Base-by-base conservation (phyloP, 371 early-diverging fungal species). In the Batkoa obscura region DNA sequence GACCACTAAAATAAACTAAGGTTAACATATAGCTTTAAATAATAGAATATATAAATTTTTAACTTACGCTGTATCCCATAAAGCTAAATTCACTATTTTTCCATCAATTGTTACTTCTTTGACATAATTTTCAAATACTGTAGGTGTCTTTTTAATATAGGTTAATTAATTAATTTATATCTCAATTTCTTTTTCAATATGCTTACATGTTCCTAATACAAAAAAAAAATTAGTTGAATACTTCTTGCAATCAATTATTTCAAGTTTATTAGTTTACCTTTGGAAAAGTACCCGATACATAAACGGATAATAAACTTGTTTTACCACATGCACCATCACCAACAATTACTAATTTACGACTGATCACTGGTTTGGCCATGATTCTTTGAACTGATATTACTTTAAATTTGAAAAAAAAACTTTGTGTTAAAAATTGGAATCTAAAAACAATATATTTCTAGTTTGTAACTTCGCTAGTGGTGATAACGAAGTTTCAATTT, bases 51-150 rank as follows among this genome's bases (percentile, higher is more conserved):
- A n/a, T n/a, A n/a, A n/a, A n/a, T n/a, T n/a, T n/a, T n/a, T n/a
- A n/a, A 58, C 67, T 43, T 69, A 69, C 69, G 93, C 93, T 53
- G 80, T 80, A 70, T 80, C 81, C 79, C 80, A 80, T 37, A 80
- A 61, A 15, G 78, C 70, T 49, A 80, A 60, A 54, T 77, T 73
- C 6, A 79, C 74, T 38, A 64, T 68, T 63, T 68, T 70, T 52
- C 74, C 73, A 60, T 80, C 79, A 46, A 79, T 72, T 55, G 71
- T 72, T 55, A 77, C 68, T 50, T 79, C 75, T 45, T 74, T 74
- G 41, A 78, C 78, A 58, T 71, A 73, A 60, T 76, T 76, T 43
- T 80, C 82, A 61, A 81, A 80, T 33, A 84, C 83, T 4, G 85
- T 83, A 13, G 85, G 85, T 17, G 68, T 68, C 67, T 79, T n/a